Conservation (phyloP, 352 stramenopile genomes). For the Pelagophyceae sp. region DNA sequence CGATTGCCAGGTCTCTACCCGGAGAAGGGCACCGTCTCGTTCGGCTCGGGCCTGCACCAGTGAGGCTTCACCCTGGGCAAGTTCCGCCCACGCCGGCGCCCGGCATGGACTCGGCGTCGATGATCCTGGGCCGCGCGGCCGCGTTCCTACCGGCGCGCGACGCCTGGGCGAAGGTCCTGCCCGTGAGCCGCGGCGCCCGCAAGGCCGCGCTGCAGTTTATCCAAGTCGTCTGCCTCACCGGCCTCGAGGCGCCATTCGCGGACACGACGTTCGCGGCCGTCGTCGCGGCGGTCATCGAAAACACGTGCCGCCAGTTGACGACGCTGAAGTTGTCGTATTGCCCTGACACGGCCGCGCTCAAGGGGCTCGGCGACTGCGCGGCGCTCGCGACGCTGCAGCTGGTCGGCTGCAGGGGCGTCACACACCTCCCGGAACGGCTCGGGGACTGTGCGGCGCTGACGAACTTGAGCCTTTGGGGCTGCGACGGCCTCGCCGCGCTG, state of each 20-base stretch:
- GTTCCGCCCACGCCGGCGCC: no score
- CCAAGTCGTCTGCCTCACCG: no score
- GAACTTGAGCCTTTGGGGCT: not conserved
- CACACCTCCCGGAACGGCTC: not conserved
- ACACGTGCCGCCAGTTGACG: no score
- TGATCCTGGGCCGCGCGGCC: no score
- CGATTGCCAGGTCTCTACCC: constrained; percentile 95
- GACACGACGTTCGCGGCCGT: no score
- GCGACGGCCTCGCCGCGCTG: not conserved
- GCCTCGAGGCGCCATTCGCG: no score
- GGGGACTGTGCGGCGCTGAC: not conserved
- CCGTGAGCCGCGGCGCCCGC: no score
- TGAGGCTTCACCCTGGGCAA: constrained; percentile 99
- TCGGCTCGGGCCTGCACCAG: constrained; percentile 97
- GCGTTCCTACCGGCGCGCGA: no score
- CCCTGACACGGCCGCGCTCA: not conserved
- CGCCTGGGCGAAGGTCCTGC: no score
- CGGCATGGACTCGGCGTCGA: no score
- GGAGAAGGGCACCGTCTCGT: constrained; percentile 93
- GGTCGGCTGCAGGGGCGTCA: not conserved
- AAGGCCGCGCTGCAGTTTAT: no score
- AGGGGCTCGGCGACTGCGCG: not conserved
- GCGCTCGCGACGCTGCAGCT: not conserved
- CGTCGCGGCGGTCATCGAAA: no score
- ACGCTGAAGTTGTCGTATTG: not conserved